Conservation (phyloP, 2,329 filamentous ascomycete species). For the Fusarium sp. region DNA sequence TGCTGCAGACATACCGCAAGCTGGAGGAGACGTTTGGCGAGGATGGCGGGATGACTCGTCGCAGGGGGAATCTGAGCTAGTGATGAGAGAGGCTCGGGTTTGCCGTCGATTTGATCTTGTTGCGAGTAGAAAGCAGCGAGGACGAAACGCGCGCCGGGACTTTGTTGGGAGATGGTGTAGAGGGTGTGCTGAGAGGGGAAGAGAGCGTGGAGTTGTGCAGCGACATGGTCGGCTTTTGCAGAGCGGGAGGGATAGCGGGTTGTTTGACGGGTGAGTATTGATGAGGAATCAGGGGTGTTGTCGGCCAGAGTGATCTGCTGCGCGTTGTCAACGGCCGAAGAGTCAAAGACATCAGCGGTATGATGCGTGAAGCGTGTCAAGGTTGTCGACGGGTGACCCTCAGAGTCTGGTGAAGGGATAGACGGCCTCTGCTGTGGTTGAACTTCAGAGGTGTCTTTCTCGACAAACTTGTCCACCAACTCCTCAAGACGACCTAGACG, state of each 20-base stretch:
- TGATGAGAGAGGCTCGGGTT: slow-evolving; percentile 46
- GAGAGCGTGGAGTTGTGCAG: slow-evolving; percentile 36
- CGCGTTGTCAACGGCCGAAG: slow-evolving; percentile 38
- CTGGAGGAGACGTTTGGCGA: slow-evolving; percentile 61
- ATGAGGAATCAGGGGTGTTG: background rate
- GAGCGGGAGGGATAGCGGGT: slow-evolving; percentile 4
- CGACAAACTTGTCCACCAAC: slow-evolving; percentile 59
- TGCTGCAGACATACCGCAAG: slow-evolving; percentile 60
- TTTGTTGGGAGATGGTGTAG: slow-evolving; percentile 40
- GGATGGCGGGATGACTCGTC: slow-evolving; percentile 58
- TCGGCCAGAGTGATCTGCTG: slow-evolving; percentile 27
- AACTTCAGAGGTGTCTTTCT: slow-evolving; percentile 38
- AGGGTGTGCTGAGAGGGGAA: slow-evolving; percentile 40
- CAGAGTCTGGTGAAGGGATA: slow-evolving; percentile 36
- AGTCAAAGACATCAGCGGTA: slow-evolving; percentile 33
- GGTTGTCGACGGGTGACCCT: background rate
- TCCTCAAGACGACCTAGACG: slow-evolving; percentile 59
- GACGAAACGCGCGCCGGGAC: slow-evolving; percentile 42
- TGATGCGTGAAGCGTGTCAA: slow-evolving; percentile 42
- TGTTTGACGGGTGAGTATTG: slow-evolving; percentile 6
- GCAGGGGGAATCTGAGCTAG: slow-evolving; percentile 50
- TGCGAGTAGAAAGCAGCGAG: slow-evolving; percentile 45
- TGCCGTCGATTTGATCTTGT: slow-evolving; percentile 49
- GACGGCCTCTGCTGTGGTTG: background rate
- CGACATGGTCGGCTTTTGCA: slow-evolving; percentile 29